Evolutionary conservation across 495 filamentous ascomycete genomes (phyloP).

Genomic region (Talaromyces liani): DNA sequence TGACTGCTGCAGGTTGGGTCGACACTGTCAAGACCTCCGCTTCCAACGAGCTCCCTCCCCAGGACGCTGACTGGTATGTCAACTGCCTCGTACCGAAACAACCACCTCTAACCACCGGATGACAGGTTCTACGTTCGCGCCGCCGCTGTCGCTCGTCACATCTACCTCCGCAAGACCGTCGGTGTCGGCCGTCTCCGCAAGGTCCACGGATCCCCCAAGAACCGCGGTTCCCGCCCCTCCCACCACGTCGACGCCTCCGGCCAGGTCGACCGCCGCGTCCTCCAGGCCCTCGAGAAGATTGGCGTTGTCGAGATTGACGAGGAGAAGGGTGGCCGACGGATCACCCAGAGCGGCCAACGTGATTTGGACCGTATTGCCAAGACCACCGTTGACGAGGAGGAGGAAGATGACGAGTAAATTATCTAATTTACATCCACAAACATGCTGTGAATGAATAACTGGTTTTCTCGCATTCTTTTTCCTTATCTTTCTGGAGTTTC

Average conservation of each 20-base stretch:
- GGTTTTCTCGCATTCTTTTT: conserved; percentile 15
- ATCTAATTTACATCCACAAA: conserved; percentile 29
- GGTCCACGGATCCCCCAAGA: conserved; percentile 92
- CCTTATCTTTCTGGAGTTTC: conserved; percentile 11
- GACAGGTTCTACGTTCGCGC: conserved; percentile 91
- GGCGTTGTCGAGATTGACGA: conserved; percentile 93
- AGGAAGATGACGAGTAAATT: conserved; percentile 45
- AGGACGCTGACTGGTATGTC: conserved; percentile 82
- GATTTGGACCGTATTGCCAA: conserved; percentile 87
- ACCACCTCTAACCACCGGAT: not conserved
- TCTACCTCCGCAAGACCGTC: conserved; percentile 98
- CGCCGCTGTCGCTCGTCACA: conserved; percentile 90
- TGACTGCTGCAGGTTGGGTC: conserved; percentile 68
- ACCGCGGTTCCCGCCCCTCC: conserved; percentile 83
- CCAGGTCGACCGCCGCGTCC: conserved; percentile 88
- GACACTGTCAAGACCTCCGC: conserved; percentile 97
- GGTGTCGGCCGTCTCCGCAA: conserved; percentile 90
- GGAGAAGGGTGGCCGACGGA: conserved; percentile 94
- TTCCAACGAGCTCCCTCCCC: conserved; percentile 93
- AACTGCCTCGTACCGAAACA: not conserved
- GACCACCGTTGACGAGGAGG: conserved; percentile 47
- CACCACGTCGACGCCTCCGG: conserved; percentile 96
- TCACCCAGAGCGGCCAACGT: conserved; percentile 93
- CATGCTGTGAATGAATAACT: conserved; percentile 23
- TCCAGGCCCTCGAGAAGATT: conserved; percentile 98